Percentiles rank a stretch among this genome's conserved stretches.
These are phyloP conservation scores for Alternaria sp. DNA, from an alignment of 2,329 filamentous ascomycete genomes.

Conservation along the genomic window DNA sequence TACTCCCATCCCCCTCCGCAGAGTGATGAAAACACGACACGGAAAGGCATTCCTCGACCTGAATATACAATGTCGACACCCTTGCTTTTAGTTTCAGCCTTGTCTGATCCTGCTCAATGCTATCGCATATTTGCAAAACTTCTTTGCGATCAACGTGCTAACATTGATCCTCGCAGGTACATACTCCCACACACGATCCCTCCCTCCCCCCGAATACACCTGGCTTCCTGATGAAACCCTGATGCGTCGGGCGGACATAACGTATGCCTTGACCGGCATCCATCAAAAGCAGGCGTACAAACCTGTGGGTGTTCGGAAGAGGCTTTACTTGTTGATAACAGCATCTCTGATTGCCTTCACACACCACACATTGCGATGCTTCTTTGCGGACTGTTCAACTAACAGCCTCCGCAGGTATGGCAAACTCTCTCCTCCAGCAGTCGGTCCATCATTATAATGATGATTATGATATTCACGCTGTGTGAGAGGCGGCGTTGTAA, in stretches of 20 bases:
- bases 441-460: slow-evolving; percentile 61
- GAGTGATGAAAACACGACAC: slow-evolving; percentile 69
- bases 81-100: slow-evolving; percentile 71
- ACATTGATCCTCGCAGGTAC: slow-evolving; percentile 40
- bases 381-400: slow-evolving; percentile 13
- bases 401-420: slow-evolving; percentile 41
- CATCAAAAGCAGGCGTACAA: slow-evolving; percentile 67
- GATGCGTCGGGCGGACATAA: slow-evolving; percentile 75
- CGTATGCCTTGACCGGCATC: slow-evolving; percentile 58
- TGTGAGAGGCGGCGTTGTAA: slow-evolving; percentile 64
- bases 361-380: slow-evolving; percentile 5
- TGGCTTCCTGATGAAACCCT: slow-evolving; percentile 64
- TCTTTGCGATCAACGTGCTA: slow-evolving; percentile 29
- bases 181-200: slow-evolving; percentile 26
- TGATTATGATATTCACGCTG: slow-evolving; percentile 74
- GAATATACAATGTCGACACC: slow-evolving; percentile 68
- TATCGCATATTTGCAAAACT: slow-evolving; percentile 14
- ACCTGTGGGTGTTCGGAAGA: slow-evolving; percentile 62
- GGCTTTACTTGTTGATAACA: slow-evolving; percentile 71
- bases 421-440: slow-evolving; percentile 38
- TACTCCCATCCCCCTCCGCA: slow-evolving; percentile 34
- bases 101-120: slow-evolving; percentile 61
- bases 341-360: slow-evolving; percentile 65
- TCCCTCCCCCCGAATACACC: slow-evolving; percentile 10
- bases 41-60: slow-evolving; percentile 73